Conservation (phyloP, 345 rosid genomes). For the Geranium rotundifolium region DNA sequence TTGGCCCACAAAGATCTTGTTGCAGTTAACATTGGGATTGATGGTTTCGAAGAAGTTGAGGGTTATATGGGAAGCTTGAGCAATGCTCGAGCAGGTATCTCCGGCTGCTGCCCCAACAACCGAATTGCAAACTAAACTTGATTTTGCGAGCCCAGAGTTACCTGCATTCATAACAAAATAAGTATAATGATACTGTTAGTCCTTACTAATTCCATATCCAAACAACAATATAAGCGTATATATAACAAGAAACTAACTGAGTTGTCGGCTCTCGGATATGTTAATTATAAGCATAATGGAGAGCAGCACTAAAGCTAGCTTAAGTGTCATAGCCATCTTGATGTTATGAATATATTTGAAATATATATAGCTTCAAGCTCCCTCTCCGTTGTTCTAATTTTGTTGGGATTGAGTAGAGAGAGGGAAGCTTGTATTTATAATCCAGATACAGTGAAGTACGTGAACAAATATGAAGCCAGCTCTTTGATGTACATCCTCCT, state of each 20-base stretch:
- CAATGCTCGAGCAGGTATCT: constrained; percentile 6
- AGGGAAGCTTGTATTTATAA: too few relatives aligned
- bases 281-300: constrained; percentile 2
- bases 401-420: too few relatives aligned
- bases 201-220: neutral
- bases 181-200: too few relatives aligned
- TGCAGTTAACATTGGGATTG: constrained; percentile 15
- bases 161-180: too few relatives aligned
- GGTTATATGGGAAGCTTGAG: neutral
- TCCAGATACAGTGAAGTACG: too few relatives aligned
- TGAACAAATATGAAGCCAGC: too few relatives aligned
- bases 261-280: neutral
- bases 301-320: too few relatives aligned
- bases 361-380: too few relatives aligned
- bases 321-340: too few relatives aligned
- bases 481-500: too few relatives aligned
- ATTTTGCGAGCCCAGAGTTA: neutral
- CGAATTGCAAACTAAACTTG: neutral
- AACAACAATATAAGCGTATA: neutral
- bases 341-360: too few relatives aligned
- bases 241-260: neutral
- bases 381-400: too few relatives aligned
- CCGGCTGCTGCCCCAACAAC: constrained; percentile 6
- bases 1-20: constrained; percentile 8
- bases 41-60: neutral